A percentile compares a stretch with the other conserved stretches of the same genome.
Evolutionary conservation across 768 basidiomycete genomes (phyloP).

Genomic region (Phylloporus sp.): DNA sequence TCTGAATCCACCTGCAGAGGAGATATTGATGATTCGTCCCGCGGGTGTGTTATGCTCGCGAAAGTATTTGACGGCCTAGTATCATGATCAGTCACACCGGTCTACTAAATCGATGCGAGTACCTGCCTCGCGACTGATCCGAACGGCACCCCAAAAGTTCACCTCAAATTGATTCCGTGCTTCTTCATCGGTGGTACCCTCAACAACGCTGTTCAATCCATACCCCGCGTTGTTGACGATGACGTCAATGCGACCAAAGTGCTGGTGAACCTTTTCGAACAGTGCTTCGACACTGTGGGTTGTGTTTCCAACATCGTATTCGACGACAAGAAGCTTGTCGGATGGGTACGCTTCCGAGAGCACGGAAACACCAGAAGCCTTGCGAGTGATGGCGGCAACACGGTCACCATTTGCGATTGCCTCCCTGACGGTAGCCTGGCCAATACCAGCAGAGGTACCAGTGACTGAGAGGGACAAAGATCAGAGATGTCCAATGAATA

Average conservation of each 20-base stretch:
- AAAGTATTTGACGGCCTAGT: constrained; percentile 27
- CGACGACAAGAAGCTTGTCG: constrained; percentile 26
- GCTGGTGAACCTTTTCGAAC: too few relatives aligned
- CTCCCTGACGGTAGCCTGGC: constrained; percentile 28
- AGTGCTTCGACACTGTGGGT: constrained; percentile 16
- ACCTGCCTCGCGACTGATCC: constrained; percentile 23
- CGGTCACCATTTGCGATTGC: constrained; percentile 25
- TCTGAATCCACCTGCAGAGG: constrained; percentile 12
- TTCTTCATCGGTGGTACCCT: constrained; percentile 21
- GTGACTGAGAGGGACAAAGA: constrained; percentile 29
- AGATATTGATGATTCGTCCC: not conserved
- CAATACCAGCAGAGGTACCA: constrained; percentile 40
- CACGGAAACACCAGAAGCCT: constrained; percentile 16
- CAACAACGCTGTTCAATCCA: constrained; percentile 23
- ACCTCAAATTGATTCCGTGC: constrained; percentile 24
- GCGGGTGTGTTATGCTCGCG: constrained; percentile 22
- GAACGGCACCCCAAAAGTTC: constrained; percentile 1
- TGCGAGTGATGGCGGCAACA: constrained; percentile 27
- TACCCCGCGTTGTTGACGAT: constrained; percentile 34
- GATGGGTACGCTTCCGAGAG: constrained; percentile 13
- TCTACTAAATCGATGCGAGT: not conserved
- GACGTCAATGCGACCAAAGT: too few relatives aligned
- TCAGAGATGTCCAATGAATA: too few relatives aligned
- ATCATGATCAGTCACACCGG: not conserved
- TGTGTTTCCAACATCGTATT: constrained; percentile 31